These are phyloP conservation scores for Aspergillus sp. DNA, from an alignment of 2,329 filamentous ascomycete species.

Conservation along the genomic window DNA sequence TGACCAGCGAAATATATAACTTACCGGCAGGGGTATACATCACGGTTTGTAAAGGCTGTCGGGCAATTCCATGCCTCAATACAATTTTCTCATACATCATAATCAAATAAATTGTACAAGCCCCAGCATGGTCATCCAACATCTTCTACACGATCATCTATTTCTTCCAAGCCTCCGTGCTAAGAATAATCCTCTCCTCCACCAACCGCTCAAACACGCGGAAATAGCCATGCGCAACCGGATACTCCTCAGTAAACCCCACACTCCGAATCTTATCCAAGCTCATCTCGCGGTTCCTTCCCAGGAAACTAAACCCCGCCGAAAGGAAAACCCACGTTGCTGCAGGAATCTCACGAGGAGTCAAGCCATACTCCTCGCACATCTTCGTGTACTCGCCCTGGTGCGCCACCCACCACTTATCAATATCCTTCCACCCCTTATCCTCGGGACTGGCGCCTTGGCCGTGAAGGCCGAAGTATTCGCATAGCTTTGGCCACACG, in stretches of 20 bases:
- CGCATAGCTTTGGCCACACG: conserved; percentile 20
- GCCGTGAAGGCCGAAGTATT: conserved; percentile 24
- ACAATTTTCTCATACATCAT: too few species aligned
- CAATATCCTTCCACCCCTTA: conserved; percentile 15
- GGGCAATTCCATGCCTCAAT: too few species aligned
- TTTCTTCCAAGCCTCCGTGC: background rate
- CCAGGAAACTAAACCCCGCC: conserved; percentile 16
- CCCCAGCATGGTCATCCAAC: too few species aligned
- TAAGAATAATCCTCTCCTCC: conserved; percentile 7
- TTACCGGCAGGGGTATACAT: too few species aligned
- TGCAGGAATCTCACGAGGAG: background rate
- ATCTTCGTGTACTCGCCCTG: conserved; percentile 20
- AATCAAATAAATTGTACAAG: too few species aligned
- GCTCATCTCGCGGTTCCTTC: conserved; percentile 21
- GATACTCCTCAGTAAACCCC: conserved; percentile 23
- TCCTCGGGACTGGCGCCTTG: conserved; percentile 4
- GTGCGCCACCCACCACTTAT: conserved; percentile 22
- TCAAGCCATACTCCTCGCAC: conserved; percentile 20
- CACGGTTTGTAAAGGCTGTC: too few species aligned
- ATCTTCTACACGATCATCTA: background rate
- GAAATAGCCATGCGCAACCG: conserved; percentile 19
- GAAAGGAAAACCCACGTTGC: conserved; percentile 19
- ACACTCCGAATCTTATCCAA: conserved; percentile 25
- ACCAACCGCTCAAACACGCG: conserved; percentile 12
- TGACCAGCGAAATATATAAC: too few species aligned